phyloP scores from a whole-genome alignment of 2,329 filamentous ascomycete genomes.

The Ophiocordyceps sinensis region DNA sequence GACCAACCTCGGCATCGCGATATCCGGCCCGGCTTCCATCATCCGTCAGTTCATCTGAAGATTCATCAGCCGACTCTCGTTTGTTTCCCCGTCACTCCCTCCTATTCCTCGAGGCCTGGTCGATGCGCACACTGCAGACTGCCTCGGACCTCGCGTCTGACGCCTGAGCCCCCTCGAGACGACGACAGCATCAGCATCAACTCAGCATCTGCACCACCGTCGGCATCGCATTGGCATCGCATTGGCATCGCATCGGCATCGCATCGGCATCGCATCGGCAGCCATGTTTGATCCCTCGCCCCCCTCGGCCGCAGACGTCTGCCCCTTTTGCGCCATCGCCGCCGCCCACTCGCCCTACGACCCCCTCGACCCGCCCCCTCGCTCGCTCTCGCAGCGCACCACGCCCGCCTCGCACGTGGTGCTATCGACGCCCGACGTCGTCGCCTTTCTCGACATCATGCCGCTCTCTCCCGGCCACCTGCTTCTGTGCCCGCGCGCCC shows the following conservation, averaged over 20 bases:
- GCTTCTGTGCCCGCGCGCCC: conserved; percentile 62
- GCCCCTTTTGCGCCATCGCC: conserved; percentile 50
- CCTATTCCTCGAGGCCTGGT: too few relatives aligned
- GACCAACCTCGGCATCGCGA: too few relatives aligned
- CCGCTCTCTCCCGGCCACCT: conserved; percentile 75
- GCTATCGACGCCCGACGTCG: conserved; percentile 59
- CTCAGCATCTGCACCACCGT: neutral
- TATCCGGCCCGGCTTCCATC: too few relatives aligned
- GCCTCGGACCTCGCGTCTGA: too few relatives aligned
- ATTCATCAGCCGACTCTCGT: too few relatives aligned
- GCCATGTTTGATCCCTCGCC: conserved; percentile 21
- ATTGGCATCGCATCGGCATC: neutral
- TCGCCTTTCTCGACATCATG: conserved; percentile 90
- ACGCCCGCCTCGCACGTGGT: conserved; percentile 46
- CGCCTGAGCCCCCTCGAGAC: neutral
- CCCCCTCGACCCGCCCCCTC: conserved; percentile 22
- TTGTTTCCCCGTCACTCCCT: too few relatives aligned
- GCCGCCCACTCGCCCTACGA: conserved; percentile 31
- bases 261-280: neutral
- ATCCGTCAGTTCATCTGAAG: too few relatives aligned
- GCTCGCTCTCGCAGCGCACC: conserved; percentile 18
- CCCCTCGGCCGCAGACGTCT: conserved; percentile 20
- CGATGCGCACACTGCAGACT: too few relatives aligned
- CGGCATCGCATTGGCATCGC: too few relatives aligned
- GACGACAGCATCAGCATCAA: neutral